These are phyloP conservation scores for Erythrophleum fordii DNA, from an alignment of 306 rosid species.

Conservation along the genomic window DNA sequence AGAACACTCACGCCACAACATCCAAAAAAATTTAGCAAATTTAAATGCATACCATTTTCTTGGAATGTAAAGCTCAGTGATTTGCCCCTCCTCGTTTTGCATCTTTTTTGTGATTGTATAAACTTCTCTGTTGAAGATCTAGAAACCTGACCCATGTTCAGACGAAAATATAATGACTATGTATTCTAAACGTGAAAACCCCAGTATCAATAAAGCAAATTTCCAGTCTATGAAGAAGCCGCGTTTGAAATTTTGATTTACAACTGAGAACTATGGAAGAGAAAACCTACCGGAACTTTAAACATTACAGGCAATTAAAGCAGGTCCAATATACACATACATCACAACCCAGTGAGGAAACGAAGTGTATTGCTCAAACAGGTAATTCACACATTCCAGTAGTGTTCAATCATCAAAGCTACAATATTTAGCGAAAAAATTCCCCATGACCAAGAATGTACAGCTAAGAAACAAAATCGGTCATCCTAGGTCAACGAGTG, in stretches of 20 bases:
- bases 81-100: constrained; percentile 69
- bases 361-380: background rate
- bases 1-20: background rate
- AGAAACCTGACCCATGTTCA: background rate
- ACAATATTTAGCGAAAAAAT: background rate
- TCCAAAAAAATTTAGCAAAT: background rate
- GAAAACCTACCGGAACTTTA: background rate
- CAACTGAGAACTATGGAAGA: background rate
- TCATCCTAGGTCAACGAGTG: no score
- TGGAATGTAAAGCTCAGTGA: constrained; percentile 73
- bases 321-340: background rate
- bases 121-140: constrained; percentile 18
- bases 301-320: background rate
- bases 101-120: constrained; percentile 28
- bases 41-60: constrained; percentile 56
- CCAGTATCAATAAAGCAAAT: background rate
- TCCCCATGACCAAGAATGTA: background rate
- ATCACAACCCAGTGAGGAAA: background rate
- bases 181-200: background rate
- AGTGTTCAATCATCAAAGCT: background rate
- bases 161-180: background rate
- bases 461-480: background rate
- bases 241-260: background rate
- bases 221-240: background rate
- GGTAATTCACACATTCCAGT: background rate